phyloP scores from a whole-genome alignment of 495 filamentous ascomycete genomes.

The Beverwykella pulmonaria region DNA sequence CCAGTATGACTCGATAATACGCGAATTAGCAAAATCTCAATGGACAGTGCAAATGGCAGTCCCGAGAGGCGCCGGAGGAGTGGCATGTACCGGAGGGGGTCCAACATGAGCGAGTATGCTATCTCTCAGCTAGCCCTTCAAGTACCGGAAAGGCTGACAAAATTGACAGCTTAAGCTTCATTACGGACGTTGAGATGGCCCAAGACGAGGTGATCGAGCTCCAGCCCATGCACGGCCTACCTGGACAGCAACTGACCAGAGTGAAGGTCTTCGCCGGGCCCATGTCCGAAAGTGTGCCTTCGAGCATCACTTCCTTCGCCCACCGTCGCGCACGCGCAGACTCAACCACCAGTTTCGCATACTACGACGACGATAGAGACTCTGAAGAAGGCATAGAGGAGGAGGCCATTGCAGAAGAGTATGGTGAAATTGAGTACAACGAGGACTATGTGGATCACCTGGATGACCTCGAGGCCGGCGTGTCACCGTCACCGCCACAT shows the following conservation, averaged over 20 bases:
- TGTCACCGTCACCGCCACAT: slow-evolving; percentile 24
- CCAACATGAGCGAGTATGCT: slow-evolving; percentile 72
- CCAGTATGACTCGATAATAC: no score
- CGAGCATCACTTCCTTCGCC: slow-evolving; percentile 82
- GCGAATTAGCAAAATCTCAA: background rate
- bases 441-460: slow-evolving; percentile 36
- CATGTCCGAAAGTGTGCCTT: slow-evolving; percentile 91
- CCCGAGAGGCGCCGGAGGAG: slow-evolving; percentile 22
- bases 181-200: slow-evolving; percentile 98
- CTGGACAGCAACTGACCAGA: slow-evolving; percentile 31
- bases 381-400: slow-evolving; percentile 54
- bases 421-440: slow-evolving; percentile 47
- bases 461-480: slow-evolving; percentile 44
- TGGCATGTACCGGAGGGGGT: slow-evolving; percentile 58
- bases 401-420: slow-evolving; percentile 46
- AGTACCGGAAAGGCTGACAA: slow-evolving; percentile 16
- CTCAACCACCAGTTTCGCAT: slow-evolving; percentile 87
- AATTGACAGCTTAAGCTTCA: slow-evolving; percentile 62
- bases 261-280: slow-evolving; percentile 86
- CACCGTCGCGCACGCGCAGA: slow-evolving; percentile 75
- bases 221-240: slow-evolving; percentile 16
- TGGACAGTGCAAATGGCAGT: slow-evolving; percentile 23
- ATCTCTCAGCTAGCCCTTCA: background rate
- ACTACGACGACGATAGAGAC: slow-evolving; percentile 62
- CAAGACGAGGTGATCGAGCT: slow-evolving; percentile 73